Evolutionary conservation across 2,329 filamentous ascomycete genomes (phyloP).

Genomic region (Microdochium bolleyi): DNA sequence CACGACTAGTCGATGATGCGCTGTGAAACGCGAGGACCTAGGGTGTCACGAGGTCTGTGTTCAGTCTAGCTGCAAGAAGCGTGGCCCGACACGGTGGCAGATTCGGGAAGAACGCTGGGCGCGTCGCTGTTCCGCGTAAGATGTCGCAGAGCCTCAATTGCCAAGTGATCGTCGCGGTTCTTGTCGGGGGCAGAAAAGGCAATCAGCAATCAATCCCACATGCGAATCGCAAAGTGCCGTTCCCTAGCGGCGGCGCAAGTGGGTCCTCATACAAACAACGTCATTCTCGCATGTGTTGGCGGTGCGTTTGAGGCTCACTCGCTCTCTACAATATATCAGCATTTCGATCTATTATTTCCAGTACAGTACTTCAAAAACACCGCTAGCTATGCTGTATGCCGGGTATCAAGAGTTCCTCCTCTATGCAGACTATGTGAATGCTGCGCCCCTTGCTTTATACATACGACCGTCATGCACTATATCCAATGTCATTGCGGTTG

Average conservation of each 20-base stretch:
- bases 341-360: too few relatives aligned
- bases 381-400: neutral
- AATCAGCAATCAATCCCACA: neutral
- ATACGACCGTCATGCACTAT: conserved; percentile 9
- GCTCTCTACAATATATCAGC: neutral
- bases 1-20: too few relatives aligned
- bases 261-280: neutral
- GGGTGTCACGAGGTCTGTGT: too few relatives aligned
- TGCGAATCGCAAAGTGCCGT: neutral
- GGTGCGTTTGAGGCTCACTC: neutral
- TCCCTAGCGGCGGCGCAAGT: neutral
- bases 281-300: neutral
- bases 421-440: neutral
- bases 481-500: conserved; percentile 51
- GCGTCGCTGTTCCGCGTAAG: neutral
- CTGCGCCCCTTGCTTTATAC: neutral
- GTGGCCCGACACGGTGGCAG: neutral
- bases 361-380: neutral
- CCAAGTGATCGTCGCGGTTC: neutral
- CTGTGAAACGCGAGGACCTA: too few relatives aligned
- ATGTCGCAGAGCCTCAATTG: neutral
- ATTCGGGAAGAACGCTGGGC: neutral
- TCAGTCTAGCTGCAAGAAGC: too few relatives aligned
- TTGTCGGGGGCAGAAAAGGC: neutral
- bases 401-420: neutral